Evolutionary conservation across 768 basidiomycete species (phyloP), one percentile per base, ranked within the genome.

Genomic region (Termitomyces sp.): DNA sequence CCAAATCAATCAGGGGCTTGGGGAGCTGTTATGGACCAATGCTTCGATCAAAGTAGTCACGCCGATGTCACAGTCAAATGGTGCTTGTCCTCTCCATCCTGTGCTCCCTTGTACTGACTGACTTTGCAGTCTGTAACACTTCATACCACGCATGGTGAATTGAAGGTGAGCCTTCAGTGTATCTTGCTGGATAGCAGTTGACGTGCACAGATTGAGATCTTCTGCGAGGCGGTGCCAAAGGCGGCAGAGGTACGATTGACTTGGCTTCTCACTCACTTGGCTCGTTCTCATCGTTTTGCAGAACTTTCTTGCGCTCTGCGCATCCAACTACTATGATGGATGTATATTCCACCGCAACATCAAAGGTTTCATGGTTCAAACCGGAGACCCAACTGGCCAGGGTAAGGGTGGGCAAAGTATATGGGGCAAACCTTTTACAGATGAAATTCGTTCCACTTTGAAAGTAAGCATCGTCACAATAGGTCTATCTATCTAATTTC

Each of bases 401-500:
- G 97, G 97, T 28, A 99, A 98, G 72, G 94, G 92, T 39, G 97
- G 97, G 13, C 93, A 98, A 74, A 94, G 91, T 66, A 90, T 98
- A 63, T 98, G 95, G 94, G 94, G 94, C 2, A 84, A 83, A 58
- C 86, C 95, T 0, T 98, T 97, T 67, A 70, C 85, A 16, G 96
- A 98, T 67, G 97, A 99, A 76, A 81, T 97, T 44, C 80, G 94
- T 50, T 90, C 94, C 45, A 99, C 97, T 5, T 79, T 99, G 63
- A 96, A 97, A 80, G 95, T 94, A 56, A 67, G 67, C 31, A 55
- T 33, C 54, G 45, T 61, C 2, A 10, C 50, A 47, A 54, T 50
- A 39, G 37, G 42, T 42, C 59, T 57, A 61, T 61, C 48, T 61
- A 65, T 70, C 63, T 69, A 63, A 64, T 65, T 50, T 54, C 20